A percentile compares a stretch with the other conserved stretches of the same genome.
phyloP scores from a whole-genome alignment of 148 eudicot species.

The Cornus controversa region DNA sequence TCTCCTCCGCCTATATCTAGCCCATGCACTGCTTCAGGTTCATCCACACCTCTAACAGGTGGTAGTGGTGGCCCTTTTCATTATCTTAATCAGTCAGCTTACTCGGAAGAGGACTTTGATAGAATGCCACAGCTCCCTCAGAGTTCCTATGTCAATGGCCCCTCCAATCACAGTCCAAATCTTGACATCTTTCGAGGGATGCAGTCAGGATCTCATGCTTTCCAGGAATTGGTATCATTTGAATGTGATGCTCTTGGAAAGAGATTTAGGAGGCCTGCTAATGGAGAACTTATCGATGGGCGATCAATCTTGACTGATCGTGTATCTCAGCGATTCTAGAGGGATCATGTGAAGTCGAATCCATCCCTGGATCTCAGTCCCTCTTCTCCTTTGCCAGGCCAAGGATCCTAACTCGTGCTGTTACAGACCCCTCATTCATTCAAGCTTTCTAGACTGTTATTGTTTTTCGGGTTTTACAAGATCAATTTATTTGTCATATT shows the following conservation, averaged over 20 bases:
- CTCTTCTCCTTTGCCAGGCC: slow-evolving; percentile 40
- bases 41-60: slow-evolving; percentile 88
- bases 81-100: slow-evolving; percentile 47
- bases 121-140: slow-evolving; percentile 46
- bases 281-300: slow-evolving; percentile 49
- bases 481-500: slow-evolving; percentile 2
- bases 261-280: slow-evolving; percentile 44
- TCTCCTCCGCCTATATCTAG: slow-evolving; percentile 92
- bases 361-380: slow-evolving; percentile 62
- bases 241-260: slow-evolving; percentile 46
- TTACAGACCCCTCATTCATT: background rate
- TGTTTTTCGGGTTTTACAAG: background rate
- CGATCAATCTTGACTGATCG: slow-evolving; percentile 72
- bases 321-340: slow-evolving; percentile 72
- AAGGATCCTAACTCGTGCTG: slow-evolving; percentile 12
- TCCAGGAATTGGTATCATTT: slow-evolving; percentile 33
- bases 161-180: slow-evolving; percentile 55
- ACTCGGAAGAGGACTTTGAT: slow-evolving; percentile 62
- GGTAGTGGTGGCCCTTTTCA: slow-evolving; percentile 61
- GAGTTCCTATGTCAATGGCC: slow-evolving; percentile 45
- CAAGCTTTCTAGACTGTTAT: background rate
- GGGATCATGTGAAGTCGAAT: slow-evolving; percentile 60
- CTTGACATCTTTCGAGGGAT: slow-evolving; percentile 63
- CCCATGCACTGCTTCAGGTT: slow-evolving; percentile 84
- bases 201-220: slow-evolving; percentile 58